A percentile compares a stretch with the other conserved stretches of the same genome.
Evolutionary conservation across 805 yeast species (phyloP).

Genomic region (Pichia nakasei): DNA sequence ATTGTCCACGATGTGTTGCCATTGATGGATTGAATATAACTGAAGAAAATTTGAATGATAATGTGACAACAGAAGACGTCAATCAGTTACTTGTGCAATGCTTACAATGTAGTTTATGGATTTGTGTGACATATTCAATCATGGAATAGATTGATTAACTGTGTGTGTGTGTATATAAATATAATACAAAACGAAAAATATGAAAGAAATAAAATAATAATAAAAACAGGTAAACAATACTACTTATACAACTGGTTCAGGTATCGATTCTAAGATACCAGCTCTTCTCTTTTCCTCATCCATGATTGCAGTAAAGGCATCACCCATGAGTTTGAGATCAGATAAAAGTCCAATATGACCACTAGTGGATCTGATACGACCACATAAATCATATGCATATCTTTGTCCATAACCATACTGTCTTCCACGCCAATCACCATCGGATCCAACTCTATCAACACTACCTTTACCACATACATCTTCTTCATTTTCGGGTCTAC

Average conservation of each 20-base stretch:
- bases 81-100: conserved; percentile 56
- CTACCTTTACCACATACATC: conserved; percentile 1
- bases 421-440: conserved; percentile 7
- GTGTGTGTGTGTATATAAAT: too few species aligned
- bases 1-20: conserved; percentile 55
- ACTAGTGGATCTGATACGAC: conserved; percentile 49
- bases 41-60: conserved; percentile 45
- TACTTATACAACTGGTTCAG: too few species aligned
- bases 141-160: too few species aligned
- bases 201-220: too few species aligned
- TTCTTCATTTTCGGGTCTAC: conserved; percentile 1
- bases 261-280: conserved; percentile 1
- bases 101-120: conserved; percentile 76
- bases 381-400: conserved; percentile 65
- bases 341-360: conserved; percentile 81
- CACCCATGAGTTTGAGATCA: conserved; percentile 63
- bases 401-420: conserved; percentile 14
- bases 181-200: too few species aligned
- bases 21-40: conserved; percentile 42
- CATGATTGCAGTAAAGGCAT: conserved; percentile 56
- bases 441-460: conserved; percentile 1
- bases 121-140: conserved; percentile 52
- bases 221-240: too few species aligned
- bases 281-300: conserved; percentile 39
- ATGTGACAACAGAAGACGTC: conserved; percentile 34